Conservation (phyloP, 495 filamentous ascomycete species). For the Penicillium samsonianum region DNA sequence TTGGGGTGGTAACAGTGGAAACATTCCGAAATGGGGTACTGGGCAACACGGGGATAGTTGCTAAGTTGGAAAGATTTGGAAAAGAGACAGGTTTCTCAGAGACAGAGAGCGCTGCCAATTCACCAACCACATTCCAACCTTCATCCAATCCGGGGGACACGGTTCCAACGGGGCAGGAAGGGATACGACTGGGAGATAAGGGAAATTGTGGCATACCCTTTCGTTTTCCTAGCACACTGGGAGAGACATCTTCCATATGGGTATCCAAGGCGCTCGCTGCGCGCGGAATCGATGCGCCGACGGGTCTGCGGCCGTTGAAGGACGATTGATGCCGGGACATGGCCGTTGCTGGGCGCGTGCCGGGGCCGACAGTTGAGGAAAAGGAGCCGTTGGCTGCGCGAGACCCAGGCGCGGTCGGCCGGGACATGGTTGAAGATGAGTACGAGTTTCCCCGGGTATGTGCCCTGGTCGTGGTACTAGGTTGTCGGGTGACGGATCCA, state of each 20-base stretch:
- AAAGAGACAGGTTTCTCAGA: background rate
- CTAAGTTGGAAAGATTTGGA: background rate
- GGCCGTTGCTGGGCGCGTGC: conserved; percentile 50
- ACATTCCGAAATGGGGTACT: conserved; percentile 1
- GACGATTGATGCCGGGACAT: conserved; percentile 51
- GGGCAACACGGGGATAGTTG: background rate
- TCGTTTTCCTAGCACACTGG: conserved; percentile 53
- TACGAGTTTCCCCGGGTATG: conserved; percentile 45
- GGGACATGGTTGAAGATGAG: conserved; percentile 45
- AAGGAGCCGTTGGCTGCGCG: conserved; percentile 54
- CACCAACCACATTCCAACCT: background rate
- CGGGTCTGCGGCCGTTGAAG: conserved; percentile 42
- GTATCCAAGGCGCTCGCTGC: conserved; percentile 63
- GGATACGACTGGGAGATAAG: conserved; percentile 28
- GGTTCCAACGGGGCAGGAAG: conserved; percentile 28
- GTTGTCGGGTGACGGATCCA: conserved; percentile 33
- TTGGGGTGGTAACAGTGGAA: background rate
- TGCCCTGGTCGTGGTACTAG: conserved; percentile 40
- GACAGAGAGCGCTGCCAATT: background rate
- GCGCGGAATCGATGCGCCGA: conserved; percentile 49
- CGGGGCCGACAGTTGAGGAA: conserved; percentile 58
- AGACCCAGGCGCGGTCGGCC: conserved; percentile 48
- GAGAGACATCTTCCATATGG: conserved; percentile 48
- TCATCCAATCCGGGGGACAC: background rate
- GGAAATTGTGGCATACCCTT: conserved; percentile 65